A percentile compares a stretch with the other conserved stretches of the same genome.
phyloP scores from a whole-genome alignment of 2,329 filamentous ascomycete genomes.

The Pseudogymnoascus sp. region DNA sequence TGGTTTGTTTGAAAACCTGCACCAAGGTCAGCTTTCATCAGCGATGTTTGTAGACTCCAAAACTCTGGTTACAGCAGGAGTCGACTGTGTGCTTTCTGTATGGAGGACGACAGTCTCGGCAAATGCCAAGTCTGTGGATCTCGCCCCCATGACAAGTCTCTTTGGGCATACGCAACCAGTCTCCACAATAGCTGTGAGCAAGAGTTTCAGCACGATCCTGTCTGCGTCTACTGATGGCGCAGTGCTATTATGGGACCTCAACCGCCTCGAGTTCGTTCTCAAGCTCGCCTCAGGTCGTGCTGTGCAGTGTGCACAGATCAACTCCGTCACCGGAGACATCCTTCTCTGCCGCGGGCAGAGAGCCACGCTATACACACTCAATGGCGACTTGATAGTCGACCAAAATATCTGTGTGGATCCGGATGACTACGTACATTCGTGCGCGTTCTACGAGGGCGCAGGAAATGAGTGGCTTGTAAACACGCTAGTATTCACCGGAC shows the following conservation, averaged over 20 bases:
- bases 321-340: constrained; percentile 85
- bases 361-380: constrained; percentile 76
- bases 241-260: constrained; percentile 88
- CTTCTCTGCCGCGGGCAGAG: constrained; percentile 71
- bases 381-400: constrained; percentile 73
- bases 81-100: constrained; percentile 84
- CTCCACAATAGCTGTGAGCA: constrained; percentile 72
- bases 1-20: constrained; percentile 87
- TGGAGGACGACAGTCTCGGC: constrained; percentile 59
- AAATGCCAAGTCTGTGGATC: constrained; percentile 63
- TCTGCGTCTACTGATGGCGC: constrained; percentile 76
- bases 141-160: constrained; percentile 69
- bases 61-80: constrained; percentile 83
- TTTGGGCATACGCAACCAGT: constrained; percentile 88
- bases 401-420: constrained; percentile 67
- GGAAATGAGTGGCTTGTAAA: constrained; percentile 89
- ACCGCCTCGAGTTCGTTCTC: constrained; percentile 77
- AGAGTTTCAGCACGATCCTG: constrained; percentile 80
- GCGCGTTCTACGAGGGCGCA: constrained; percentile 89
- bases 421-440: constrained; percentile 72
- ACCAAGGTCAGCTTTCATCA: constrained; percentile 80
- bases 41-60: constrained; percentile 81
- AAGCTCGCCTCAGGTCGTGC: constrained; percentile 54
- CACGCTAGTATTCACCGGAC: constrained; percentile 81
- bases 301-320: constrained; percentile 72